Evolutionary conservation across 2,329 filamentous ascomycete genomes (phyloP), one percentile per base, ranked within the genome.

Genomic region (Grosmannia serpens): DNA sequence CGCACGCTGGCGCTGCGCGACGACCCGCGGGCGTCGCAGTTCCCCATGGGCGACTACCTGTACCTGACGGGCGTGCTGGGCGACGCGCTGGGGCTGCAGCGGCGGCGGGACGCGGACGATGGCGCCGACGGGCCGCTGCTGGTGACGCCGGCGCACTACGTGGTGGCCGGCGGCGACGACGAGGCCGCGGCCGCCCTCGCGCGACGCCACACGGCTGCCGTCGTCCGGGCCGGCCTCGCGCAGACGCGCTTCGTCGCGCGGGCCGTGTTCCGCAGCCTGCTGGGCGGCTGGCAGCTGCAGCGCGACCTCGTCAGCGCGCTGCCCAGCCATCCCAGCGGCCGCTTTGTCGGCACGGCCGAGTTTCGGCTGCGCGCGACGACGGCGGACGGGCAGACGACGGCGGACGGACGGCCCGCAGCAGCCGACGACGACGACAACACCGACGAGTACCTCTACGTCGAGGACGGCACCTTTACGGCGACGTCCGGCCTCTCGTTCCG

Each of bases 41-140:
- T 91, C 64, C 89, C 88, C 44, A 91, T 92, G 85, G 85, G 85
- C 11, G 89, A 95, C 69, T 92, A 91, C 68, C 71, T 83, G 9
- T 91, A 84, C 61, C 71, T 92, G 15, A 85, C 92, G 77, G 84
- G 90, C 63, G 81, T 87, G 15, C 83, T 91, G 60, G 76, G 84
- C 15, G 69, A 76, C 2, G 79, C 83, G 0, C 73, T 89, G 2
- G 76, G 73, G 0, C 74, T 90, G 10, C 69, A 66, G 33, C 77
- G 72, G 33, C 67, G 63, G 20, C 67, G 63, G n/a, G 11, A 13
- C n/a, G 20, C 35, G 3, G 53, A 10, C 26, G 53, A 35, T 3
- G 56, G 60, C 64, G 11, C 71, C 68, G 9, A 58, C 81, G 27
- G 69, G 75, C 11, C 65, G 71, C 76, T 85, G 57, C 73, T 81